phyloP scores from a whole-genome alignment of 2,329 filamentous ascomycete species.

The Aspergillus sp. region DNA sequence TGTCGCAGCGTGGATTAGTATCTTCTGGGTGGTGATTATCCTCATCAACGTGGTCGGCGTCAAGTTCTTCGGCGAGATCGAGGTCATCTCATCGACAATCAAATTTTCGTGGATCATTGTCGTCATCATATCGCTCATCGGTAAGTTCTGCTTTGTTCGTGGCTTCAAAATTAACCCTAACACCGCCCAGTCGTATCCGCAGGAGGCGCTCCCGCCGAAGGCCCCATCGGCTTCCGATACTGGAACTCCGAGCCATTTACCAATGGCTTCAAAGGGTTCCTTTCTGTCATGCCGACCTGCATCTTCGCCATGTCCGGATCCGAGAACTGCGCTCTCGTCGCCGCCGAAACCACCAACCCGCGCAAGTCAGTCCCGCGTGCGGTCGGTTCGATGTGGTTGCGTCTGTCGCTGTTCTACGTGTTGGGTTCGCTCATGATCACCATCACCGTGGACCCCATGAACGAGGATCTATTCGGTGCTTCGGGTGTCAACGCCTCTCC shows the following conservation, averaged over 20 bases:
- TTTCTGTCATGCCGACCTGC: conserved; percentile 38
- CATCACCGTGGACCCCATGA: conserved; percentile 44
- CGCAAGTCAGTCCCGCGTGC: conserved; percentile 44
- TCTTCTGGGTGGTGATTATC: conserved; percentile 46
- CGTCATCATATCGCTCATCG: conserved; percentile 47
- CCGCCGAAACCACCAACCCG: conserved; percentile 47
- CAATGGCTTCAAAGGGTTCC: conserved; percentile 47
- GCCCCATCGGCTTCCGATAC: conserved; percentile 46
- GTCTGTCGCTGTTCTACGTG: conserved; percentile 48
- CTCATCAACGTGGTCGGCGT: conserved; percentile 46
- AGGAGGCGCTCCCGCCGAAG: conserved; percentile 42
- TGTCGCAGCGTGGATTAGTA: conserved; percentile 46
- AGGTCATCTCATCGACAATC: conserved; percentile 45
- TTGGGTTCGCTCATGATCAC: conserved; percentile 47
- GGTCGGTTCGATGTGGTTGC: conserved; percentile 48
- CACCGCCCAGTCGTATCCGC: conserved; percentile 41
- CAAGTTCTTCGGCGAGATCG: conserved; percentile 47
- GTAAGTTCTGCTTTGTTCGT: conserved; percentile 13
- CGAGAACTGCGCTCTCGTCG: conserved; percentile 46
- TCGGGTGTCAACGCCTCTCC: conserved; percentile 46
- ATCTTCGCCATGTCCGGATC: conserved; percentile 44
- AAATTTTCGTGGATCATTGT: conserved; percentile 52
- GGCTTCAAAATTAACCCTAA: not conserved
- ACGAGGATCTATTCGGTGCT: conserved; percentile 43
- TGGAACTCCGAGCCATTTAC: conserved; percentile 46